Base-by-base conservation (phyloP, 2,329 filamentous ascomycete genomes). In the Fusarium circinatum region DNA sequence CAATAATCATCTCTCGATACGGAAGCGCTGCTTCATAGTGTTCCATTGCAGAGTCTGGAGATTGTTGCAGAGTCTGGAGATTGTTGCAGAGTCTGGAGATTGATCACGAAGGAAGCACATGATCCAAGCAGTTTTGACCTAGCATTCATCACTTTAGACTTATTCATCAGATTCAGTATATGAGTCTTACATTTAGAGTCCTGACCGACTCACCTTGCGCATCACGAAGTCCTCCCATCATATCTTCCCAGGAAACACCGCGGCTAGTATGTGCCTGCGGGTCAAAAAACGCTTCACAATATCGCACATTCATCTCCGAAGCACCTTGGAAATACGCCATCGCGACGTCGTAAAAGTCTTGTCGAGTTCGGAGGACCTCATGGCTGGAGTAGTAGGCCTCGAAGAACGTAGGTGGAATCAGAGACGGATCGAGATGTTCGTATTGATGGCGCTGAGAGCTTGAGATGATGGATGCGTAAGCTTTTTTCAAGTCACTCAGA, bases 221-320 rank as follows among this genome's bases (percentile, higher is more conserved):
- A 18, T 51, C 28, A 32, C 28, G 47, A 32, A 51, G 47, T 8
- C 47, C 47, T 13, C 47, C 28, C 28, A 51, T 51, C 47, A 32
- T 51, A 32, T 51, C 47, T 2, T 51, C 28, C 47, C 28, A 49
- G 10, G 47, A 49, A 49, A 49, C 47, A 49, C 28, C 47, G 0
- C 47, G 47, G 28, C 47, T 49, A 5, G 47, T 49, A 49, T 49
- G 47, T 18, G 47, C 47, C 11, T 49, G 47, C 28, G 47, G 28
- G 47, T 49, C 47, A n/a, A 49, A 49, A 49, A 49, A 49, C 11
- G 32, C 47, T 32, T 49, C 47, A 49, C 47, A 49, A 14, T 49
- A 49, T 0, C 47, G 22, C 22, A 49, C 28, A 14, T 49, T 49
- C 47, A 49, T 32, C 22, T 49, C 28, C 47, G 47, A 49, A 32